Percentiles rank a stretch among this genome's conserved stretches.
These are phyloP conservation scores for Allantophomopsis lycopodina DNA, from an alignment of 2,329 filamentous ascomycete genomes.

Conservation along the genomic window DNA sequence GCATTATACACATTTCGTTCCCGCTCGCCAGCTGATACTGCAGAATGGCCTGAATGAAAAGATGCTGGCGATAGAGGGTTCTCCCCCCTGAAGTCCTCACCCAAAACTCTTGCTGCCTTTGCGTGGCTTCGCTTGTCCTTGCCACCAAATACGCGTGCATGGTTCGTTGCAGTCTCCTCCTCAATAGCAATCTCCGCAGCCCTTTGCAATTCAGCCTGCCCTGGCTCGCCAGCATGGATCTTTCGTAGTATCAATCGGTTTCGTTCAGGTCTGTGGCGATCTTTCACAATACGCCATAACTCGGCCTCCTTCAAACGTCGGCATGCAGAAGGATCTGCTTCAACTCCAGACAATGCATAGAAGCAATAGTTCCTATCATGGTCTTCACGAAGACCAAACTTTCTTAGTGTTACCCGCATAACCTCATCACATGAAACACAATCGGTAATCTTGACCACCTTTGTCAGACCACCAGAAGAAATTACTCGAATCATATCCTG, in stretches of 20 bases:
- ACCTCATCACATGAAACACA: conserved; percentile 90
- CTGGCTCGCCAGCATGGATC: conserved; percentile 84
- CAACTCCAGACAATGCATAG: conserved; percentile 77
- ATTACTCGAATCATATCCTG: conserved; percentile 89
- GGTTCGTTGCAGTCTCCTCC: conserved; percentile 58
- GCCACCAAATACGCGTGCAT: conserved; percentile 47
- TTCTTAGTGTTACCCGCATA: conserved; percentile 76
- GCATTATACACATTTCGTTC: conserved; percentile 52
- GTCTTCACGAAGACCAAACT: conserved; percentile 77
- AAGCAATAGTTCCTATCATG: conserved; percentile 96
- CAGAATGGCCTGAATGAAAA: conserved; percentile 28
- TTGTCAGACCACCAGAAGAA: conserved; percentile 80
- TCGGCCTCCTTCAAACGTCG: conserved; percentile 77
- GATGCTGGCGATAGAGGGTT: conserved; percentile 78
- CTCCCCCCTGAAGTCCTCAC: conserved; percentile 68
- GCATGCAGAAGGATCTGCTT: conserved; percentile 70
- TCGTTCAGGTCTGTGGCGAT: conserved; percentile 71
- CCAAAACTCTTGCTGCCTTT: conserved; percentile 81
- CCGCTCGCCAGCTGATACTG: conserved; percentile 35
- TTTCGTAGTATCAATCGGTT: conserved; percentile 84
- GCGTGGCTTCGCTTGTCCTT: conserved; percentile 66
- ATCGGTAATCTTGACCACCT: conserved; percentile 84
- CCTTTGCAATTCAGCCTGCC: conserved; percentile 71
- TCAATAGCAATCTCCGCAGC: conserved; percentile 84
- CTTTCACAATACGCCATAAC: conserved; percentile 81